Percentiles rank a stretch among this genome's conserved stretches.
Conservation (phyloP, 108 stramenopile genomes). For the Cyclotella baltica region DNA sequence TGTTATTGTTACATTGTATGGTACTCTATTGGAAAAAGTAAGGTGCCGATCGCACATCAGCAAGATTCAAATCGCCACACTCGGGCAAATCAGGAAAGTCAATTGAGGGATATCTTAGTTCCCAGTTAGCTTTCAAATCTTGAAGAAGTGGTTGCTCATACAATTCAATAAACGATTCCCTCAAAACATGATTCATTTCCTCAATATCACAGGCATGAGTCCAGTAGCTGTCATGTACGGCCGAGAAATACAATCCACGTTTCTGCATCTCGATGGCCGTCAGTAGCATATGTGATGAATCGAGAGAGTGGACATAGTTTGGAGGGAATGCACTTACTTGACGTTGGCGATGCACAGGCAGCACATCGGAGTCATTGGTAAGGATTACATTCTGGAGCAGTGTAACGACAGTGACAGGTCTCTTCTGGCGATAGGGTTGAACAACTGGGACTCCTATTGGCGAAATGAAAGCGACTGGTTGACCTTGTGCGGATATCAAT, state of each 20-base stretch:
- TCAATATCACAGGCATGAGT: slow-evolving; percentile 97
- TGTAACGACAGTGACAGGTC: slow-evolving; percentile 85
- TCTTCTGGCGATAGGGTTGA: slow-evolving; percentile 92
- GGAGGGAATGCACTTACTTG: slow-evolving; percentile 98
- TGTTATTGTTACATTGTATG: background rate
- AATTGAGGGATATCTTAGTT: slow-evolving; percentile 92
- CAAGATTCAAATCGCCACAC: slow-evolving; percentile 89
- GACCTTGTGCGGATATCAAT: slow-evolving; percentile 85
- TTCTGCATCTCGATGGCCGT: slow-evolving; percentile 97
- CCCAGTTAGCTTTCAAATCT: slow-evolving; percentile 77
- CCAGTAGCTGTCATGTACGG: slow-evolving; percentile 99
- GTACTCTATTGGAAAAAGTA: slow-evolving; percentile 96
- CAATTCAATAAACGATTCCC: slow-evolving; percentile 95
- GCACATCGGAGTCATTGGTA: slow-evolving; percentile 79
- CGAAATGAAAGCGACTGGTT: slow-evolving; percentile 98
- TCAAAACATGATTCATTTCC: slow-evolving; percentile 92
- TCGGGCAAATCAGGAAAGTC: slow-evolving; percentile 93
- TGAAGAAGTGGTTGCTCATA: slow-evolving; percentile 94
- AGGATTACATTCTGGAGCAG: slow-evolving; percentile 90
- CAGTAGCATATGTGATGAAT: slow-evolving; percentile 99
- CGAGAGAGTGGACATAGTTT: slow-evolving; percentile 99
- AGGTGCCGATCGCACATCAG: slow-evolving; percentile 89
- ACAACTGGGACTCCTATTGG: slow-evolving; percentile 98
- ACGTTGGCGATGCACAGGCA: slow-evolving; percentile 86
- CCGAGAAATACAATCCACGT: slow-evolving; percentile 92